Evolutionary conservation across 225 moss, liverwort and hornwort genomes (phyloP), one percentile per base, ranked within the genome.

Genomic region (Straminergon stramineum): DNA sequence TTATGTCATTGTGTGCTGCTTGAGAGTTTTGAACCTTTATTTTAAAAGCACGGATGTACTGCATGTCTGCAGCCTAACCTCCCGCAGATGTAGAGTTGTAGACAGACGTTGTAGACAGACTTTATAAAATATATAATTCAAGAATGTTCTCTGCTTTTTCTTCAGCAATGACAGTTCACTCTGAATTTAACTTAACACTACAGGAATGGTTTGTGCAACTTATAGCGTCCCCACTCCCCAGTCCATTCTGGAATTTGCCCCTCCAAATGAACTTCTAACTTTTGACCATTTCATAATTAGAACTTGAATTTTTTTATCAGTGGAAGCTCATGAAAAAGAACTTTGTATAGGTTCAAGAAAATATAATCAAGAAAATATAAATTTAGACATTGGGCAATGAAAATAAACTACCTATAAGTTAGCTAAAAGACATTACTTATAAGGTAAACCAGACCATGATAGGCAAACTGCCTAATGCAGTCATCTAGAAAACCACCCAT

Each of bases 361-460:
- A 13, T 0, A 18, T 18, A 17, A 51, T 51, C 3, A 70, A 41
- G 12, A 6, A 51, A 75, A 13, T 0, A 18, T 18, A 17, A 51
- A 11, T 51, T 30, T 51, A 4, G 7, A 31, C 5, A 20, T 32
- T 51, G 17, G 4, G 30, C 3, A 45, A 10, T 45, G 32, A 48
- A 48, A 48, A 31, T 19, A 18, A 11, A 31, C 0, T 0, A 0
- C 30, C 30, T 17, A 6, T 10, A 45, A 41, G 2, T n/a, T n/a
- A 22, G 2, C 13, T 69, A 69, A 6, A n/a, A 69, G 37, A 22
- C 4, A n/a, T 22, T 13, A 12, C 22, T 21, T 22, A 22, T 37
- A 35, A n/a, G n/a, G n/a, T n/a, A n/a, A n/a, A n/a, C n/a, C n/a
- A n/a, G n/a, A n/a, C n/a, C n/a, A n/a, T n/a, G n/a, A n/a, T n/a